These are phyloP conservation scores for Arabidopsis thaliana DNA, from an alignment of 345 rosid genomes.

Conservation along the genomic window DNA sequence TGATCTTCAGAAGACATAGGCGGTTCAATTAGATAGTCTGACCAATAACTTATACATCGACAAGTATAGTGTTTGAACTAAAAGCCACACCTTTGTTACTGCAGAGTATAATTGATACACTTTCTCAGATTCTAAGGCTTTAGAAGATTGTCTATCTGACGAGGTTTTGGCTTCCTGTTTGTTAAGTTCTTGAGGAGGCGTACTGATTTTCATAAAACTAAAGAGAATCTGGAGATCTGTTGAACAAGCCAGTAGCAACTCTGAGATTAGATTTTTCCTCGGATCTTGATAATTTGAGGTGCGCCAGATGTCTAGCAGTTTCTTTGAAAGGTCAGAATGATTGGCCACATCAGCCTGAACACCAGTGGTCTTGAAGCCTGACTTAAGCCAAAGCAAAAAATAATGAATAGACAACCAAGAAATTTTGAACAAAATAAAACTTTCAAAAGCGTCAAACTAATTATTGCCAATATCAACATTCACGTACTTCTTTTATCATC, in stretches of 20 bases:
- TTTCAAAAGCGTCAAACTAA: conserved; percentile 9
- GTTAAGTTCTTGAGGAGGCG: conserved; percentile 44
- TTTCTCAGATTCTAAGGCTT: conserved; percentile 59
- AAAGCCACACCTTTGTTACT: conserved; percentile 57
- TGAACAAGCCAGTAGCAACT: conserved; percentile 64
- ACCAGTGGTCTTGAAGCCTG: conserved; percentile 63
- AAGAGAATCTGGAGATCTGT: conserved; percentile 66
- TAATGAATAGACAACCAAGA: conserved; percentile 1
- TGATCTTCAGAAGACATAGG: conserved; percentile 54
- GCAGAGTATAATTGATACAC: conserved; percentile 54
- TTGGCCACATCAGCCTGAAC: conserved; percentile 62
- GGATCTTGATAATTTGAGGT: conserved; percentile 49
- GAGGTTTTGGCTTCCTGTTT: conserved; percentile 42
- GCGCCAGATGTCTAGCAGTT: conserved; percentile 70
- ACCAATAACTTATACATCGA: not conserved
- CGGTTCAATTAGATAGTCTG: conserved; percentile 1
- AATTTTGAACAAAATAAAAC: not conserved
- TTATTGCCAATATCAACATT: conserved; percentile 41
- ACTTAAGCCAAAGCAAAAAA: conserved; percentile 46
- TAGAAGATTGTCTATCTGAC: conserved; percentile 42
- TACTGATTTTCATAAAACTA: conserved; percentile 51
- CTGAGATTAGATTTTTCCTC: conserved; percentile 59
- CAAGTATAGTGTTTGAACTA: conserved; percentile 21
- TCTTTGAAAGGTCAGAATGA: conserved; percentile 51
- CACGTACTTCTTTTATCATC: conserved; percentile 42